phyloP scores from a whole-genome alignment of 2,329 filamentous ascomycete species.

The Cytospora chrysosperma region DNA sequence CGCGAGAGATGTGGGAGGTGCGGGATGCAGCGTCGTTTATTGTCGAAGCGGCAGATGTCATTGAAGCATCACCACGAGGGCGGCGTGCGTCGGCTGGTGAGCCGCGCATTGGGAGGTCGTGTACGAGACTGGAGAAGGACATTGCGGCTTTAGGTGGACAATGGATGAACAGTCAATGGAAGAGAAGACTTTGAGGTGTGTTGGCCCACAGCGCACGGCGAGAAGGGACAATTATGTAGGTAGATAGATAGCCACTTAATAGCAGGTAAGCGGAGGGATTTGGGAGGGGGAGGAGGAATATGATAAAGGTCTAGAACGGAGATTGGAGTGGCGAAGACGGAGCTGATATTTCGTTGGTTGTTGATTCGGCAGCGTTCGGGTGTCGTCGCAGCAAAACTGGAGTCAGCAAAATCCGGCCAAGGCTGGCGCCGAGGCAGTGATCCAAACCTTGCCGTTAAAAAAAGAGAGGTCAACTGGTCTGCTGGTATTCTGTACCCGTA shows the following conservation, averaged over 20 bases:
- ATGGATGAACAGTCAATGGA: not conserved
- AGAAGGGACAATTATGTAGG: not conserved
- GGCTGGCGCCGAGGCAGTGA: conserved; percentile 7
- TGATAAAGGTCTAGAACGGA: not conserved
- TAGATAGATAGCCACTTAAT: too few relatives aligned
- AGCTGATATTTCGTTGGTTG: conserved; percentile 1
- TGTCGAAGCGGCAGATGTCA: conserved; percentile 44
- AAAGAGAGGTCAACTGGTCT: not conserved
- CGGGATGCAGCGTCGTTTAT: conserved; percentile 59
- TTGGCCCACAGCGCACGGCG: not conserved
- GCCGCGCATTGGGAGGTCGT: conserved; percentile 62
- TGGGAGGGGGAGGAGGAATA: too few relatives aligned
- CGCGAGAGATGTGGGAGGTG: conserved; percentile 60
- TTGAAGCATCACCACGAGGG: conserved; percentile 46
- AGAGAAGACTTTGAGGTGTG: not conserved
- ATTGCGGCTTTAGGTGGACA: conserved; percentile 38
- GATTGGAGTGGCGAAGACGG: conserved; percentile 16
- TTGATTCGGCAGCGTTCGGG: conserved; percentile 6
- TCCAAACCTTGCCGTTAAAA: conserved; percentile 1
- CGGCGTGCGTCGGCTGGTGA: conserved; percentile 36
- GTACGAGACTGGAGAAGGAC: conserved; percentile 68
- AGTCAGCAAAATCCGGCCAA: not conserved
- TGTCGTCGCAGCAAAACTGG: conserved; percentile 19
- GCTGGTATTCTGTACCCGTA: too few relatives aligned
- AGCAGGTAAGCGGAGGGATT: not conserved